Evolutionary conservation across 441 rosid genomes (phyloP).

Genomic region (Melastoma candidum): DNA sequence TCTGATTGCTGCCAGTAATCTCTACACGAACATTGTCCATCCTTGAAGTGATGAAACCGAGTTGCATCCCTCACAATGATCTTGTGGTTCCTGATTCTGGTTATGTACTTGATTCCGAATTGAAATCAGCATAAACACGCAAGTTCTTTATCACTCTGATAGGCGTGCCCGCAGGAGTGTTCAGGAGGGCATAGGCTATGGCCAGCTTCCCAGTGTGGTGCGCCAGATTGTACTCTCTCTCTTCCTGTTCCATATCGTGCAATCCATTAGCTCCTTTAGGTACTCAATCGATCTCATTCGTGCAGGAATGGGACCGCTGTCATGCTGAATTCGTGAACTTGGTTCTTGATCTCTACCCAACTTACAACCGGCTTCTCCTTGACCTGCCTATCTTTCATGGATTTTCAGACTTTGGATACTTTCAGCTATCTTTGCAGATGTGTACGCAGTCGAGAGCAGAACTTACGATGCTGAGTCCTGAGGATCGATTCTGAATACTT

Average conservation of each 20-base stretch:
- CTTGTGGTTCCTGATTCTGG: slow-evolving; percentile 45
- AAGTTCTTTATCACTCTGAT: slow-evolving; percentile 78
- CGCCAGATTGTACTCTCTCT: slow-evolving; percentile 56
- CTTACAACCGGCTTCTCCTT: slow-evolving; percentile 84
- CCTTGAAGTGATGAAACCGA: slow-evolving; percentile 73
- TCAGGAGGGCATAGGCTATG: slow-evolving; percentile 60
- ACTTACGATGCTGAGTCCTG: slow-evolving; percentile 75
- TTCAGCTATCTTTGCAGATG: slow-evolving; percentile 65
- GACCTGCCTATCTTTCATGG: slow-evolving; percentile 65
- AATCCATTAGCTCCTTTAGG: slow-evolving; percentile 40
- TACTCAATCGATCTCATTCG: slow-evolving; percentile 44
- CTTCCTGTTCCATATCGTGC: slow-evolving; percentile 74
- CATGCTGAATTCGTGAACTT: slow-evolving; percentile 52
- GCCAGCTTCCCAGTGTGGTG: slow-evolving; percentile 85
- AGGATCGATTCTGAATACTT: slow-evolving; percentile 65
- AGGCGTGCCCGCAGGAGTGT: slow-evolving; percentile 38
- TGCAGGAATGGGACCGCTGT: slow-evolving; percentile 48
- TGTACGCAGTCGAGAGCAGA: slow-evolving; percentile 61
- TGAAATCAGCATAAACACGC: slow-evolving; percentile 67
- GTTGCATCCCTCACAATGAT: slow-evolving; percentile 68
- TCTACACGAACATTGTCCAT: slow-evolving; percentile 64
- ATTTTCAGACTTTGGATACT: slow-evolving; percentile 60
- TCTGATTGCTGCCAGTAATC: slow-evolving; percentile 53
- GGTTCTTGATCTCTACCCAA: slow-evolving; percentile 78
- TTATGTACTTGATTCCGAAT: slow-evolving; percentile 54